Base-by-base conservation (phyloP, 1,284 basidiomycete genomes). In the Chalciporus piperatoides region DNA sequence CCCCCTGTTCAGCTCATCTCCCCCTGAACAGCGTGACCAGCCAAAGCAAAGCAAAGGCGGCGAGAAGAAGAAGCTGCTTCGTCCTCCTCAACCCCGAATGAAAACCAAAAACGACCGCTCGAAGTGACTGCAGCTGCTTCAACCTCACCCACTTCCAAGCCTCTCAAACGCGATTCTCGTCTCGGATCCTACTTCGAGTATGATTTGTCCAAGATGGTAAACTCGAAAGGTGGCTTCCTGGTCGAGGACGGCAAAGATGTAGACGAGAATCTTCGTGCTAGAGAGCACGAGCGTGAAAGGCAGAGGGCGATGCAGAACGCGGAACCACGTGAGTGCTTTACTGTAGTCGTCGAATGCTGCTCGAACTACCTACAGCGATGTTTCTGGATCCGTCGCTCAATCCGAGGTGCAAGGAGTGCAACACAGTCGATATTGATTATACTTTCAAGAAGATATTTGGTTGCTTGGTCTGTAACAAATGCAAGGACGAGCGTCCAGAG, bases 131-230 rank as follows among this genome's bases (percentile, higher is more conserved):
- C 81, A 37, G 78, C 78, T 11, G 68, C 64, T 8, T 84, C 84
- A 19, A 78, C 71, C 5, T 83, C 84, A 12, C 79, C 84, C 0
- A 85, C 86, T 6, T 72, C 75, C 46, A 74, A 76, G 49, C 82
- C 83, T 27, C 71, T 90, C 48, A 79, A 80, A 61, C 79, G 85
- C 12, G 86, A 90, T 58, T 77, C 81, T 8, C 77, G 86, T 24
- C 71, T 91, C 1, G 89, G 89, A 24, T 92, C 85, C 47, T 96
- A 96, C 70, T 92, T 94, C 58, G 93, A 97, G 57, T 97, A 97
- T 80, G 93, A 97, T 67, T 69, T 97, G n/a, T 90, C 89, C 15
- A 97, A 96, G 73, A 92, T 96, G 87, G 86, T 90, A 59, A 96
- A 97, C 65, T 88, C 92, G 3, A 90, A 94, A 65, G 94, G 94